A percentile compares a stretch with the other conserved stretches of the same genome.
Evolutionary conservation across 495 filamentous ascomycete genomes (phyloP).

Genomic region (Penicillium taxi): DNA sequence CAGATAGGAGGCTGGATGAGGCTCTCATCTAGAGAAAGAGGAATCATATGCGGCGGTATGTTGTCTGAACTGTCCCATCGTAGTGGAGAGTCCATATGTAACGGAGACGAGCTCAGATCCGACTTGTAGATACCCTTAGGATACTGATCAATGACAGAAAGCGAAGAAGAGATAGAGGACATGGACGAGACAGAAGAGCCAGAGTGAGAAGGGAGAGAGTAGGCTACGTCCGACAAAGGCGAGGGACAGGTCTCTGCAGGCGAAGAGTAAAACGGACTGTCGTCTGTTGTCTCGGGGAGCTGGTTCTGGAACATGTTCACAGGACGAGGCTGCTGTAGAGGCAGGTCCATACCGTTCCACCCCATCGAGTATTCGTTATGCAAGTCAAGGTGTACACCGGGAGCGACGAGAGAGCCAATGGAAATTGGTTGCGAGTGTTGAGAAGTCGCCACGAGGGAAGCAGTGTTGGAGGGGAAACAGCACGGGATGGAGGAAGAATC

Average conservation of each 20-base stretch:
- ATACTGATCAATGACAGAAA: slow-evolving; percentile 30
- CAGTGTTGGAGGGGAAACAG: slow-evolving; percentile 21
- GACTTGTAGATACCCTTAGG: slow-evolving; percentile 28
- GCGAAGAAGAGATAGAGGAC: too few species aligned
- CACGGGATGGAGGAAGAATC: slow-evolving; percentile 24
- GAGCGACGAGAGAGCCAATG: slow-evolving; percentile 37
- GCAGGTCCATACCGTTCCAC: slow-evolving; percentile 35
- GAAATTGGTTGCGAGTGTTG: slow-evolving; percentile 35
- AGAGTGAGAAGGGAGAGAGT: slow-evolving; percentile 30
- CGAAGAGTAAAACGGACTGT: slow-evolving; percentile 36
- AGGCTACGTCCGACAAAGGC: slow-evolving; percentile 33
- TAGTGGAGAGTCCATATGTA: slow-evolving; percentile 27
- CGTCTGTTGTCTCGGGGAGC: slow-evolving; percentile 32
- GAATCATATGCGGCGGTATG: slow-evolving; percentile 25
- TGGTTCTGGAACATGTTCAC: slow-evolving; percentile 28
- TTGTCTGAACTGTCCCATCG: slow-evolving; percentile 30
- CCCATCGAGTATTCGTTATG: slow-evolving; percentile 28
- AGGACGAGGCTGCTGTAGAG: slow-evolving; percentile 26
- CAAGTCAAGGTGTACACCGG: slow-evolving; percentile 37
- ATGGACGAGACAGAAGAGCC: slow-evolving; percentile 33
- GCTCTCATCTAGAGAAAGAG: slow-evolving; percentile 30
- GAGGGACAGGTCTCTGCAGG: slow-evolving; percentile 40
- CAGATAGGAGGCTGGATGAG: slow-evolving; percentile 33
- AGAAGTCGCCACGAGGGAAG: slow-evolving; percentile 22
- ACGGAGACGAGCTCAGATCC: slow-evolving; percentile 32